Evolutionary conservation across 495 filamentous ascomycete genomes (phyloP), one percentile per base, ranked within the genome.

Genomic region (Penicillium ochrochloron): DNA sequence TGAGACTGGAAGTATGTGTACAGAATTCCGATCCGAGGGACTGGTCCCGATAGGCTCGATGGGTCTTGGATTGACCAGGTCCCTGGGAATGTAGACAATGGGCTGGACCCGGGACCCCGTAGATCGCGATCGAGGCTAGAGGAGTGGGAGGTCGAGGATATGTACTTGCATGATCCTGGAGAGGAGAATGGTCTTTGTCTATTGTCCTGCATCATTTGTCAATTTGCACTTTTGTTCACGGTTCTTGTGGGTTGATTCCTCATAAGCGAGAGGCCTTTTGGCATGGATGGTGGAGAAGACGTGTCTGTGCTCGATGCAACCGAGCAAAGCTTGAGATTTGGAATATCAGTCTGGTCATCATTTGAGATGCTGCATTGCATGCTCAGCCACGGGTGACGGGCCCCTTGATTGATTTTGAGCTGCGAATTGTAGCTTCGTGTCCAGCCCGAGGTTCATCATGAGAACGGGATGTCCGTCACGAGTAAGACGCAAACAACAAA

Each of bases 171-270:
- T 27, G 23, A 41, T 52, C 25, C 53, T 19, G 19, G 31, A 37
- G 53, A 25, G 23, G 33, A 33, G 57, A 63, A 48, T n/a, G 23
- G 10, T 25, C 44, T 7, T 17, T 23, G 9, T 23, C 19, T 48
- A 12, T 25, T 25, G 8, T 48, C 10, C 12, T 57, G 21, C 53
- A n/a, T 31, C 31, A 67, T 64, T 67, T 63, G 65, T 64, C 65
- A 67, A 61, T 12, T 33, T 19, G 51, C 33, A 34, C 25, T 35
- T 34, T 46, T 41, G 14, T 54, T 0, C 25, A 12, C 35, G 19
- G 50, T 14, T 31, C 4, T 19, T 53, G 44, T 31, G 29, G 21
- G 33, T 48, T 35, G 52, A 58, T 58, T 42, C 54, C 37, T 64
- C 62, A 60, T 33, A 61, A 53, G 44, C 33, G 21, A 27, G 46